These are phyloP conservation scores for Gremmenia infestans DNA, from an alignment of 2,329 filamentous ascomycete genomes.

Conservation along the genomic window DNA sequence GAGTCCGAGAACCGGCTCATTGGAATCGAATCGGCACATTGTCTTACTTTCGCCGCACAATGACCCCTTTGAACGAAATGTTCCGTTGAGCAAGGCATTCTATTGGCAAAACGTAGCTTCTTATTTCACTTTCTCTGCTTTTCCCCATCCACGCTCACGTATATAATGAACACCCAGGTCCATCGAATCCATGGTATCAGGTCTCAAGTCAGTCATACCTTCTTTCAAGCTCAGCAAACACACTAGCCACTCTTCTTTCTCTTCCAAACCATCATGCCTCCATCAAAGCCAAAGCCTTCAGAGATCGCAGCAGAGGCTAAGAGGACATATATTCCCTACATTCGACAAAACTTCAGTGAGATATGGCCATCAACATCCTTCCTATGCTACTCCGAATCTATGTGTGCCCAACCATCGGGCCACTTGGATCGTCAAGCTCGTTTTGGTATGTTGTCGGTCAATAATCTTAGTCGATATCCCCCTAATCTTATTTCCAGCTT, in stretches of 20 bases:
- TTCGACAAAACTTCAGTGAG: slow-evolving; percentile 51
- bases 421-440: slow-evolving; percentile 31
- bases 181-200: slow-evolving; percentile 8
- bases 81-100: not conserved
- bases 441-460: slow-evolving; percentile 37
- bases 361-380: slow-evolving; percentile 55
- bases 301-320: slow-evolving; percentile 73
- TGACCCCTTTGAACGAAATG: not conserved
- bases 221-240: not conserved
- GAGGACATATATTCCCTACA: slow-evolving; percentile 60
- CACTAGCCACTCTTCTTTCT: not conserved
- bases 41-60: not conserved
- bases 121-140: slow-evolving; percentile 6
- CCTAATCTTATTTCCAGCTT: slow-evolving; percentile 25
- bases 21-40: not conserved
- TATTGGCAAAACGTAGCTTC: slow-evolving; percentile 1
- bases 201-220: not conserved
- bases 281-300: slow-evolving; percentile 56
- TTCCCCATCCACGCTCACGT: slow-evolving; percentile 6
- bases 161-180: slow-evolving; percentile 26
- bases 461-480: not conserved
- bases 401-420: slow-evolving; percentile 31
- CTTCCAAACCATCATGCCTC: slow-evolving; percentile 15
- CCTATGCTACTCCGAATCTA: slow-evolving; percentile 42
- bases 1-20: not conserved